Percentiles rank a stretch among this genome's conserved stretches.
Evolutionary conservation across 2,329 filamentous ascomycete genomes (phyloP).

Genomic region (Epichloe coenophiala): DNA sequence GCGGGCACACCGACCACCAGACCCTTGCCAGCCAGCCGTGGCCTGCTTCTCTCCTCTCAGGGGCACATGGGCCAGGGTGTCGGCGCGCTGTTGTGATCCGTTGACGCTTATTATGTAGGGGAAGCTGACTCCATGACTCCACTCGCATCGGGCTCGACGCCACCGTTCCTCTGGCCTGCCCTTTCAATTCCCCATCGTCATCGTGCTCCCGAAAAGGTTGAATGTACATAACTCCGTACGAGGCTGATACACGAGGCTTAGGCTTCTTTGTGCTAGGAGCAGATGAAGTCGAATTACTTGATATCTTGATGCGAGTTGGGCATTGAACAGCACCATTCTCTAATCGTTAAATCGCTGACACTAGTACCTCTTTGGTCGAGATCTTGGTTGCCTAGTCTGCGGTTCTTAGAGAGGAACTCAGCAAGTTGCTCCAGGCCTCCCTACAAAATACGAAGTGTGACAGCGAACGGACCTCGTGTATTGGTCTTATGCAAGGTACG

Average conservation of each 20-base stretch:
- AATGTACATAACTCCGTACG: too few relatives aligned
- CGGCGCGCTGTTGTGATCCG: background rate
- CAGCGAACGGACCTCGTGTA: background rate
- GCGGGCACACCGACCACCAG: too few relatives aligned
- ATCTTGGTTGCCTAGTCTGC: too few relatives aligned
- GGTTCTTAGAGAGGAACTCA: too few relatives aligned
- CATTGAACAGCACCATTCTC: too few relatives aligned
- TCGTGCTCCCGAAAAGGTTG: too few relatives aligned
- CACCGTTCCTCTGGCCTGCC: background rate
- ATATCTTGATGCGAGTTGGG: too few relatives aligned
- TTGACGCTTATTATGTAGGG: background rate
- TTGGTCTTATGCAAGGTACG: slow-evolving; percentile 2
- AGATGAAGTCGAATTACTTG: background rate
- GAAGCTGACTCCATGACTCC: background rate
- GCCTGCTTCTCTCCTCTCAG: background rate
- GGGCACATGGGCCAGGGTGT: background rate
- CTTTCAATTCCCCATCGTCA: too few relatives aligned
- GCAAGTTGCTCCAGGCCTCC: background rate
- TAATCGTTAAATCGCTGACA: too few relatives aligned
- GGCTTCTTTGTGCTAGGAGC: background rate
- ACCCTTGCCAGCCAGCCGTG: too few relatives aligned
- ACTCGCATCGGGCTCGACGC: background rate
- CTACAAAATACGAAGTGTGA: background rate
- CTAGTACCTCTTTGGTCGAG: too few relatives aligned
- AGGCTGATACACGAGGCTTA: too few relatives aligned